Evolutionary conservation across 176 grass and related monocot genomes (phyloP), one percentile per base, ranked within the genome.

Genomic region (Typha latifolia): DNA sequence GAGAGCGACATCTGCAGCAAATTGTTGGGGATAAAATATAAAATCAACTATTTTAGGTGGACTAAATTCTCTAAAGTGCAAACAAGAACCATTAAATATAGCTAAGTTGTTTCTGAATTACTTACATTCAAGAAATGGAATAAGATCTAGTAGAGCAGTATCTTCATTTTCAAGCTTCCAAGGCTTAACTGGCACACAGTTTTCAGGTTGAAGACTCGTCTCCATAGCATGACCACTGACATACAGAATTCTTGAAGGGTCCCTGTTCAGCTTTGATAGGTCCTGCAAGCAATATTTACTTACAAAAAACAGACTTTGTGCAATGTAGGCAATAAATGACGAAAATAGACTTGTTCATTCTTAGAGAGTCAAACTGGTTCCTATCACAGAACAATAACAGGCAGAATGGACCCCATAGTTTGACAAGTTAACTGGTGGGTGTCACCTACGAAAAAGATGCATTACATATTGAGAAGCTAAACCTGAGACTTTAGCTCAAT

Each of bases 41-140:
- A 78, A 31, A 51, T 65, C 63, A 82, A 51, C 51, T 43, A 22
- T 50, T 50, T 73, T 14, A 66, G 43, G 56, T 37, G 4, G 7
- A 37, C 7, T 6, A 37, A 37, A 37, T 34, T 34, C 34, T 6
- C 34, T 37, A 37, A 37, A 37, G 7, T 5, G 34, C 34, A 37
- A 37, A 37, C 34, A 6, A 37, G 7, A 37, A 37, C 34, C 34
- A 37, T 13, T 56, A n/a, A 2, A 19, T 56, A 56, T n/a, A 20
- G 52, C 52, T n/a, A 56, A 37, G 37, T 63, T 47, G 74, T 18
- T 15, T 43, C 62, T 78, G 32, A 63, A 69, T 75, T 29, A 67
- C 77, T 82, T 78, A 97, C 93, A 97, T 78, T 97, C 94, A 65
- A 97, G 89, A 87, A 97, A 97, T 24, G 94, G 94, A 82, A 97